Conservation (phyloP, 1,284 basidiomycete species). For the Filobasidium uniguttulatum region DNA sequence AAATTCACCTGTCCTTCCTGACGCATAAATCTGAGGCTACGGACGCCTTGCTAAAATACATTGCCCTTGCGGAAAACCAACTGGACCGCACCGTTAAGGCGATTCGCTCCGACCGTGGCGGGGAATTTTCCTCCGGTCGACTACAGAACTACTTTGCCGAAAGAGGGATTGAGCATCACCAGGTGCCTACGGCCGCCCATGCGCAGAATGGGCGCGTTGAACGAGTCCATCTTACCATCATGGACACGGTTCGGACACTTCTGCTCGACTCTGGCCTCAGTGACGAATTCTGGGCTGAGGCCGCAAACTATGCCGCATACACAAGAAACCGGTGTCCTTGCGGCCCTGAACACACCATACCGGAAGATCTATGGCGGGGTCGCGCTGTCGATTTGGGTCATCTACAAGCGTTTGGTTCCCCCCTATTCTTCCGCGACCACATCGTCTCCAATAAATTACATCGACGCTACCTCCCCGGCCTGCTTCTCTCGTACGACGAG, state of each 20-base stretch:
- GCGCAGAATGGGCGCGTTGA: slow-evolving; percentile 8
- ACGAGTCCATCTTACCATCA: slow-evolving; percentile 1
- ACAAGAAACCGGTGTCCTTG: slow-evolving; percentile 11
- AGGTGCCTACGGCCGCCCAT: slow-evolving; percentile 5
- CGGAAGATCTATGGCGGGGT: slow-evolving; percentile 12
- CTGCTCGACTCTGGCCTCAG: neutral
- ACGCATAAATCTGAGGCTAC: slow-evolving; percentile 2
- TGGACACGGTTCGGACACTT: neutral
- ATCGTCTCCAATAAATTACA: slow-evolving; percentile 14
- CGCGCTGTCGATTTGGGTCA: slow-evolving; percentile 1
- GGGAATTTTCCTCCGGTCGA: slow-evolving; percentile 7
- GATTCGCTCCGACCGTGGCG: slow-evolving; percentile 10
- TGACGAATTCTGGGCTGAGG: slow-evolving; percentile 11
- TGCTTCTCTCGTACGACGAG: slow-evolving; percentile 13
- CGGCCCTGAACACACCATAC: neutral
- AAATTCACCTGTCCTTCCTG: slow-evolving; percentile 1
- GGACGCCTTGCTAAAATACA: slow-evolving; percentile 3
- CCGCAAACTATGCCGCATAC: slow-evolving; percentile 9
- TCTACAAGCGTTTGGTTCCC: slow-evolving; percentile 14
- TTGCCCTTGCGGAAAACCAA: slow-evolving; percentile 9
- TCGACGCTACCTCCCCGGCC: slow-evolving; percentile 10
- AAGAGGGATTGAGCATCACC: slow-evolving; percentile 9
- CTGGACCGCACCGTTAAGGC: slow-evolving; percentile 2
- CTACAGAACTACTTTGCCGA: neutral
- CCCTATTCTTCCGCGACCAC: slow-evolving; percentile 13